Conservation (phyloP, 768 basidiomycete species). For the Lentinula raphanica region DNA sequence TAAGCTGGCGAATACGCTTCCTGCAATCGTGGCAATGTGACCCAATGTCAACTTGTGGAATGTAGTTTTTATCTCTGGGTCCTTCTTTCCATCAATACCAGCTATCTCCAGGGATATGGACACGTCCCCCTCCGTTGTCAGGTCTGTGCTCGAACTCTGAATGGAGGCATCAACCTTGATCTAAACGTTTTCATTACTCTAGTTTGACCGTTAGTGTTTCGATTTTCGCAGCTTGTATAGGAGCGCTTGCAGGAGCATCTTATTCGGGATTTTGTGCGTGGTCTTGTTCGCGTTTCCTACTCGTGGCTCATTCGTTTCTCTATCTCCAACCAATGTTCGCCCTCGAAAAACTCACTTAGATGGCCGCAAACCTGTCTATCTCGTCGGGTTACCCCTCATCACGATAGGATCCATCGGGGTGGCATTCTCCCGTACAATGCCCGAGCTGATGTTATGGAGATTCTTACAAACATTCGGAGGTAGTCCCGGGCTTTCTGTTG, state of each 20-base stretch:
- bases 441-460: conserved; percentile 52
- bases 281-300: neutral
- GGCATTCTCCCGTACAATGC: conserved; percentile 36
- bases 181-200: neutral
- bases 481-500: conserved; percentile 51
- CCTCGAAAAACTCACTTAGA: conserved; percentile 31
- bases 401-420: conserved; percentile 58
- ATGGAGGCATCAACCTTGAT: neutral
- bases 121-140: conserved; percentile 52
- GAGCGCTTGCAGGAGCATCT: conserved; percentile 4
- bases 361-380: conserved; percentile 58
- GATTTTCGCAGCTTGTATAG: conserved; percentile 4
- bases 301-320: neutral
- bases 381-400: conserved; percentile 54
- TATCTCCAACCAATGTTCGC: too few relatives aligned
- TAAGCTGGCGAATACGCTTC: neutral
- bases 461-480: conserved; percentile 64
- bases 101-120: conserved; percentile 63
- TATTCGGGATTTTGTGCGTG: conserved; percentile 7
- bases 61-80: conserved; percentile 62
- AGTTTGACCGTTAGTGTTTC: conserved; percentile 7
- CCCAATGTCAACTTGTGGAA: neutral
- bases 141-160: conserved; percentile 27
- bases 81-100: conserved; percentile 72
- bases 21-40: neutral